Percentiles rank a stretch among this genome's conserved stretches.
Evolutionary conservation across 257 asterid genomes (phyloP).

Genomic region (Fraxinus quadrangulata): DNA sequence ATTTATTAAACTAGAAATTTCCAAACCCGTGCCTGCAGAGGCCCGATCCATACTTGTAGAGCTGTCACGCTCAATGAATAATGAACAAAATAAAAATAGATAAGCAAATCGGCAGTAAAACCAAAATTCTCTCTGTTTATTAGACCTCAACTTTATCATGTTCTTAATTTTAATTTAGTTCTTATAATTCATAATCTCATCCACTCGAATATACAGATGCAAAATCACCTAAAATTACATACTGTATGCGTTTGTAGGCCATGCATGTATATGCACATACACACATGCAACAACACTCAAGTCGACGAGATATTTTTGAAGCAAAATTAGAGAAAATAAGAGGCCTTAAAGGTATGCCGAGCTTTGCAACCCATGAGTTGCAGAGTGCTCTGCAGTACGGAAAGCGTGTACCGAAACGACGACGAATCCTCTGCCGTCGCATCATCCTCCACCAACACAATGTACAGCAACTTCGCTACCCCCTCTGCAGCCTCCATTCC

Average conservation of each 20-base stretch:
- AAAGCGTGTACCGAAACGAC: constrained; percentile 83
- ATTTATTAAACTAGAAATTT: too few species aligned
- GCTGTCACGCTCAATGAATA: not conserved
- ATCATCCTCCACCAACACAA: constrained; percentile 70
- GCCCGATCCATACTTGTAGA: not conserved
- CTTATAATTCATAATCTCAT: not conserved
- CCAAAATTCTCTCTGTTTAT: not conserved
- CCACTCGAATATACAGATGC: not conserved
- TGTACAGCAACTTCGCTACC: constrained; percentile 69
- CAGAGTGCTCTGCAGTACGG: constrained; percentile 85
- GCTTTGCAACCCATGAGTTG: constrained; percentile 99
- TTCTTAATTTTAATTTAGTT: too few species aligned
- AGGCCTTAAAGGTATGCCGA: constrained; percentile 93
- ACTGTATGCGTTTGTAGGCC: not conserved
- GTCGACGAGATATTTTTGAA: not conserved
- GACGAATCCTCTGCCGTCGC: constrained; percentile 29
- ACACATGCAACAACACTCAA: not conserved
- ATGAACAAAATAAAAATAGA: not conserved
- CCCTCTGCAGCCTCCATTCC: constrained; percentile 66
- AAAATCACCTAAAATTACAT: not conserved
- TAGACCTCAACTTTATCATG: not conserved
- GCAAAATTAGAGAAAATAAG: not conserved
- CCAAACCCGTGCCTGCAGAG: too few species aligned
- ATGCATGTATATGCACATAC: constrained; percentile 22
- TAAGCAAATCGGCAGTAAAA: constrained; percentile 1